A percentile compares a stretch with the other conserved stretches of the same genome.
phyloP scores from a whole-genome alignment of 306 rosid species.

The Cyamopsis tetragonoloba region DNA sequence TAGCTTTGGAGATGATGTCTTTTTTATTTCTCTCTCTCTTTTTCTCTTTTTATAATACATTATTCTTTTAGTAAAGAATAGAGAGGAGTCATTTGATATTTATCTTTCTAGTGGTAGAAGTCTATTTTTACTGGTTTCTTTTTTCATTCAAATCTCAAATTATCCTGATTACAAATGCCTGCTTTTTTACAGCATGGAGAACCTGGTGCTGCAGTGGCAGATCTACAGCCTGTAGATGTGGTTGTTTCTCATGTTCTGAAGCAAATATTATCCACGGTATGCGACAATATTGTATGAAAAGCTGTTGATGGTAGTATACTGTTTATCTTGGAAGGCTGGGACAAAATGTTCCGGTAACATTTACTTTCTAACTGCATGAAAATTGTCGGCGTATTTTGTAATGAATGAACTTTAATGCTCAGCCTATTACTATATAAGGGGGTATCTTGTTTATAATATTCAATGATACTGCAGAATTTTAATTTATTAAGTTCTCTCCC shows the following conservation, averaged over 20 bases:
- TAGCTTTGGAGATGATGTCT: background rate
- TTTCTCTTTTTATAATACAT: constrained; percentile 1
- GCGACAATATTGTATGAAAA: constrained; percentile 23
- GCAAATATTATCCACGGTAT: constrained; percentile 81
- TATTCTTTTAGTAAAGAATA: background rate
- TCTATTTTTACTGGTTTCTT: constrained; percentile 7
- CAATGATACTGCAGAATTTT: background rate
- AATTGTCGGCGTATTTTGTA: background rate
- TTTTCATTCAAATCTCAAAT: constrained; percentile 18
- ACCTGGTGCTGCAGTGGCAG: constrained; percentile 84
- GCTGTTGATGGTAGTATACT: background rate
- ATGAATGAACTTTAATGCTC: background rate
- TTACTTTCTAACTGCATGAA: background rate
- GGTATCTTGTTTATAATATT: background rate
- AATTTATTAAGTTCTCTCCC: background rate
- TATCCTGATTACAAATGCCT: constrained; percentile 29
- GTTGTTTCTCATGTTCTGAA: constrained; percentile 81
- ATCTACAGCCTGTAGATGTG: constrained; percentile 80
- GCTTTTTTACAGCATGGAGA: constrained; percentile 80
- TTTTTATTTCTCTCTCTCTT: background rate
- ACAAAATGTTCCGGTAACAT: background rate
- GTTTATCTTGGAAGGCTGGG: background rate
- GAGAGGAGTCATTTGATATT: constrained; percentile 11
- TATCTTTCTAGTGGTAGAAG: constrained; percentile 1
- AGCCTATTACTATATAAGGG: background rate